phyloP scores from a whole-genome alignment of 2,329 filamentous ascomycete species.

The Malbranchea zuffiana region DNA sequence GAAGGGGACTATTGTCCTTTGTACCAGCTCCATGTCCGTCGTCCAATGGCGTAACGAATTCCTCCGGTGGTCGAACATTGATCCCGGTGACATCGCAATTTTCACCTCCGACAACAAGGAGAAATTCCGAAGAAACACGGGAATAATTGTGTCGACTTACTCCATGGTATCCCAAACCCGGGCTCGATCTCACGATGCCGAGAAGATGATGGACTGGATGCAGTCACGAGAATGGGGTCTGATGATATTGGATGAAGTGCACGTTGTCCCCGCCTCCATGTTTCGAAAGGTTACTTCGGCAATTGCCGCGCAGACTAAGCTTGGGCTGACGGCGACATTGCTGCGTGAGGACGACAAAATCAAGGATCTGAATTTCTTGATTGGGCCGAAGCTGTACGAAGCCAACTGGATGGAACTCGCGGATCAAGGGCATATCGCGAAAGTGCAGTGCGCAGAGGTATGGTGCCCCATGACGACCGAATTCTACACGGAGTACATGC shows the following conservation, averaged over 20 bases:
- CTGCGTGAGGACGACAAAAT: conserved; percentile 98
- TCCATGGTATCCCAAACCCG: conserved; percentile 95
- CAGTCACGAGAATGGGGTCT: conserved; percentile 86
- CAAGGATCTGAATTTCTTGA: conserved; percentile 90
- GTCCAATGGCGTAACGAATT: conserved; percentile 96
- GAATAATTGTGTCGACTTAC: conserved; percentile 95
- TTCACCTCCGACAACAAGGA: conserved; percentile 93
- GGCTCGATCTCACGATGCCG: conserved; percentile 78
- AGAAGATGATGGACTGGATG: conserved; percentile 97
- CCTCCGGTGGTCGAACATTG: conserved; percentile 97
- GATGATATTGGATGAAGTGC: conserved; percentile 94
- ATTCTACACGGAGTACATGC: conserved; percentile 89
- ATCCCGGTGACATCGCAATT: conserved; percentile 82
- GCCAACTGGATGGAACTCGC: conserved; percentile 99
- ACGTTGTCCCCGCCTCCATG: conserved; percentile 93
- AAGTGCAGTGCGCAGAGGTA: conserved; percentile 94
- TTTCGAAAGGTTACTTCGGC: conserved; percentile 88
- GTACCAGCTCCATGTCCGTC: conserved; percentile 95
- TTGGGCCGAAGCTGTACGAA: conserved; percentile 94
- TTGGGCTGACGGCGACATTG: conserved; percentile 86
- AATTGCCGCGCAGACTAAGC: conserved; percentile 89
- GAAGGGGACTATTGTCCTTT: conserved; percentile 89
- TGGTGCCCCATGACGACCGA: conserved; percentile 99
- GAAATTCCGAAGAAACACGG: conserved; percentile 74
- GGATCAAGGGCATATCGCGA: conserved; percentile 90